These are phyloP conservation scores for Prinsepia uniflora DNA, from an alignment of 306 rosid species.

Conservation along the genomic window DNA sequence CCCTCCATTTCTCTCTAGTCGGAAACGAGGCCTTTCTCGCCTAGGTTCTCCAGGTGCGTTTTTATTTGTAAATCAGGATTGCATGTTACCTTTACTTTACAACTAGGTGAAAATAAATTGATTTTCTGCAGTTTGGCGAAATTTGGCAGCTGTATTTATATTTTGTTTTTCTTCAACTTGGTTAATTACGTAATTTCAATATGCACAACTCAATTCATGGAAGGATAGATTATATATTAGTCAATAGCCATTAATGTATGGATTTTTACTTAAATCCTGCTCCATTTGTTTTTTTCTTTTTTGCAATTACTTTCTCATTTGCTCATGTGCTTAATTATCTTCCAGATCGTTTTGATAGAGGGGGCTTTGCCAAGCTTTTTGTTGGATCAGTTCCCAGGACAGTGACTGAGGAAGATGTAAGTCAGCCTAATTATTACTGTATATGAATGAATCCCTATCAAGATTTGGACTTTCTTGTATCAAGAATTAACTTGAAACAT, in stretches of 20 bases:
- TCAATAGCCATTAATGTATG: neutral
- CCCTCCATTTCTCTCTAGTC: constrained; percentile 54
- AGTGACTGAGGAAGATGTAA: constrained; percentile 82
- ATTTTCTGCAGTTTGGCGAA: neutral
- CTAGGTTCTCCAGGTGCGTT: constrained; percentile 68
- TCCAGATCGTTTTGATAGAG: constrained; percentile 58
- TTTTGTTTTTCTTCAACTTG: neutral
- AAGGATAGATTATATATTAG: neutral
- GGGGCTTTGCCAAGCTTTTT: constrained; percentile 80
- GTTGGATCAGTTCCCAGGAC: constrained; percentile 93
- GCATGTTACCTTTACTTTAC: neutral
- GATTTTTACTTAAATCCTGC: neutral
- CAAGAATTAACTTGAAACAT: neutral
- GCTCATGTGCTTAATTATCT: constrained; percentile 14
- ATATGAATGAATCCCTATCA: neutral
- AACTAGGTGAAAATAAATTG: neutral
- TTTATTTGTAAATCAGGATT: neutral
- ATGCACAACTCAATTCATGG: neutral
- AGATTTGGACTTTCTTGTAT: neutral
- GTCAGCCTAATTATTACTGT: constrained; percentile 10
- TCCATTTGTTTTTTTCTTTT: neutral
- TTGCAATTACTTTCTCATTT: neutral
- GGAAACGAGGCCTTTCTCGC: constrained; percentile 71
- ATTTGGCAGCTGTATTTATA: neutral
- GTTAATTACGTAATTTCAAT: neutral